These are phyloP conservation scores for Heritiera fomes DNA, from an alignment of 345 rosid genomes.

Conservation along the genomic window DNA sequence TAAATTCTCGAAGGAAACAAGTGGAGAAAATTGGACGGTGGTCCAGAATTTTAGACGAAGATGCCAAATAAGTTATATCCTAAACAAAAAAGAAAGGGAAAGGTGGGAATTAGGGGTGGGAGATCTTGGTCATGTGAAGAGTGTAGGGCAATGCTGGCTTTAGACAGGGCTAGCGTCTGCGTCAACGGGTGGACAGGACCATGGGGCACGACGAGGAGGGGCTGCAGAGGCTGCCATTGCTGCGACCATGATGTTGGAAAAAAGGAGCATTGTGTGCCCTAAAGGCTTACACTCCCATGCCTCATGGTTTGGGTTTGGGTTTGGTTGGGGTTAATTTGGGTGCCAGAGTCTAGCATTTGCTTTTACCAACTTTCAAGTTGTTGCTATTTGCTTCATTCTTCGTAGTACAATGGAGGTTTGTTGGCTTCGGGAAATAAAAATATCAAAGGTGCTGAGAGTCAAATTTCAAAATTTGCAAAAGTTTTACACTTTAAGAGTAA, in stretches of 20 bases:
- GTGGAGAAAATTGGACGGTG: background rate
- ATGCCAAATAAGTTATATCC: too few relatives aligned
- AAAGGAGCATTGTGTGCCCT: slow-evolving; percentile 24
- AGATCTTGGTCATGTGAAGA: background rate
- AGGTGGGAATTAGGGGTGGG: background rate
- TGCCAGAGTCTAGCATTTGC: background rate
- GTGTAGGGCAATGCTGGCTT: background rate
- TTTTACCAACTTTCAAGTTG: background rate
- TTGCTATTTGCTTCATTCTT: slow-evolving; percentile 4
- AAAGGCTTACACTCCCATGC: slow-evolving; percentile 30
- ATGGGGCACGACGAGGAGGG: slow-evolving; percentile 21
- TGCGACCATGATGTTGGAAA: slow-evolving; percentile 19
- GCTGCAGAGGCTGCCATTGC: background rate
- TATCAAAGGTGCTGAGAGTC: background rate
- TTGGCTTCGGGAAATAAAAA: background rate
- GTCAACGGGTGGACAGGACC: background rate
- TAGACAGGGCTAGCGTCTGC: background rate
- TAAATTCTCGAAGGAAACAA: background rate
- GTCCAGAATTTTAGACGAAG: background rate
- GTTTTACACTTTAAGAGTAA: too few relatives aligned
- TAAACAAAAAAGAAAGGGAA: too few relatives aligned
- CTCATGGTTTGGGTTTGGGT: background rate
- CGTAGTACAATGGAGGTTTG: slow-evolving; percentile 14
- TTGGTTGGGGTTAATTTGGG: slow-evolving; percentile 6
- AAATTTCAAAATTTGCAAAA: too few relatives aligned